These are phyloP conservation scores for Hagleromyces aurorensis DNA, from an alignment of 805 yeast species.

Conservation along the genomic window DNA sequence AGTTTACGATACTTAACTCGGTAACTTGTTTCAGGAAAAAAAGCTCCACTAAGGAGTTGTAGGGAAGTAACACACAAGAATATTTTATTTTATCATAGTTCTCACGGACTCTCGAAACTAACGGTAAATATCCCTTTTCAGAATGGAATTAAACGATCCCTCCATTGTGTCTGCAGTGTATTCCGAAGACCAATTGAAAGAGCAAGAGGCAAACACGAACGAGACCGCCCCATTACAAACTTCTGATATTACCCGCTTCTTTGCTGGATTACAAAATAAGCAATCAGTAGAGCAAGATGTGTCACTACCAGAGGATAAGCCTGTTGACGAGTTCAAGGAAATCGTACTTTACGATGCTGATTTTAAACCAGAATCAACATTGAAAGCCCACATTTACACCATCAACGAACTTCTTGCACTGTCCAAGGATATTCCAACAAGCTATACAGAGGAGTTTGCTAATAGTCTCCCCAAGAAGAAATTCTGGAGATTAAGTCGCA, in stretches of 20 bases:
- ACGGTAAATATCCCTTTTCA: conserved; percentile 1
- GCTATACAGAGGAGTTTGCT: conserved; percentile 28
- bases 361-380: conserved; percentile 14
- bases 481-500: conserved; percentile 41
- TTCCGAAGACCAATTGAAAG: no score
- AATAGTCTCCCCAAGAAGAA: conserved; percentile 38
- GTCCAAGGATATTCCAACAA: conserved; percentile 21
- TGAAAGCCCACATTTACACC: conserved; percentile 20
- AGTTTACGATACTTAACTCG: no score
- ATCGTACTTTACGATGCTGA: conserved; percentile 10
- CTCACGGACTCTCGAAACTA: not conserved
- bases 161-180: conserved; percentile 11
- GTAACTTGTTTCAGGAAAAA: no score
- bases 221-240: not conserved
- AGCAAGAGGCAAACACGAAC: not conserved
- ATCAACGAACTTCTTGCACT: conserved; percentile 22
- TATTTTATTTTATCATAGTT: no score
- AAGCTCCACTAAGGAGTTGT: no score
- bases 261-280: no score
- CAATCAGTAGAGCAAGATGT: not conserved
- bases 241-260: no score
- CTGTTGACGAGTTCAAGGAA: not conserved
- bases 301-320: not conserved
- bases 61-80: no score
- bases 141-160: conserved; percentile 19